Conservation (phyloP, 2,329 filamentous ascomycete species). For the Pseudogymnoascus sp. region DNA sequence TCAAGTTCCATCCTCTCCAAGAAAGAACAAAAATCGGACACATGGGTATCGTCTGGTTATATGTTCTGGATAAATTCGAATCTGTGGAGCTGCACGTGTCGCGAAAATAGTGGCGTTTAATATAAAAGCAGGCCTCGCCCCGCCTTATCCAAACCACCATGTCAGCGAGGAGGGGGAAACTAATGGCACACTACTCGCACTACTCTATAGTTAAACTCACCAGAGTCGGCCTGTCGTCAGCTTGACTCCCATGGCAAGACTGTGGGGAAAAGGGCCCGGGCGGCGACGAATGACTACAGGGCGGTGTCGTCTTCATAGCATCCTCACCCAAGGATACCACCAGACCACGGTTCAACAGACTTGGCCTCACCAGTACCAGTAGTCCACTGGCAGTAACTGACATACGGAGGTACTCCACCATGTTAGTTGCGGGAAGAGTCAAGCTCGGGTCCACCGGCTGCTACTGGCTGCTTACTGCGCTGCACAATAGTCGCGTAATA, state of each 20-base stretch:
- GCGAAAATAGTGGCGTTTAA: constrained; percentile 10
- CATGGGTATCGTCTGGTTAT: constrained; percentile 3
- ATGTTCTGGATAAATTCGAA: not conserved
- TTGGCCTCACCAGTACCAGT: not conserved
- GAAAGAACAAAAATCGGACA: not conserved
- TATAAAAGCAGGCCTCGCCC: not conserved
- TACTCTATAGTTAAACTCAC: not conserved
- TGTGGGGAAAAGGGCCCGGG: not conserved
- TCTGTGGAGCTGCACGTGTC: constrained; percentile 4
- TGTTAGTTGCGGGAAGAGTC: not conserved
- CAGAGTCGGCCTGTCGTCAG: not conserved
- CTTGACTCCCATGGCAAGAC: not conserved
- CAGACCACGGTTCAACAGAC: not conserved
- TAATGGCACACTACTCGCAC: not conserved
- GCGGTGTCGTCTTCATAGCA: not conserved
- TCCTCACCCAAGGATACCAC: not conserved
- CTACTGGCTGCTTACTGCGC: not conserved
- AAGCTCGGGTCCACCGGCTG: not conserved
- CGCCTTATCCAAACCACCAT: not conserved
- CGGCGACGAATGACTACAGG: not conserved
- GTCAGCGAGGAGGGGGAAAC: not conserved
- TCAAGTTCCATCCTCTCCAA: constrained; percentile 1
- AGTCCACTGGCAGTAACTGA: not conserved
- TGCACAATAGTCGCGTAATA: constrained; percentile 1
- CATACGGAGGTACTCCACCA: not conserved